Conservation (phyloP, 2,329 filamentous ascomycete species). For the Drechslerella coelobrocha region DNA sequence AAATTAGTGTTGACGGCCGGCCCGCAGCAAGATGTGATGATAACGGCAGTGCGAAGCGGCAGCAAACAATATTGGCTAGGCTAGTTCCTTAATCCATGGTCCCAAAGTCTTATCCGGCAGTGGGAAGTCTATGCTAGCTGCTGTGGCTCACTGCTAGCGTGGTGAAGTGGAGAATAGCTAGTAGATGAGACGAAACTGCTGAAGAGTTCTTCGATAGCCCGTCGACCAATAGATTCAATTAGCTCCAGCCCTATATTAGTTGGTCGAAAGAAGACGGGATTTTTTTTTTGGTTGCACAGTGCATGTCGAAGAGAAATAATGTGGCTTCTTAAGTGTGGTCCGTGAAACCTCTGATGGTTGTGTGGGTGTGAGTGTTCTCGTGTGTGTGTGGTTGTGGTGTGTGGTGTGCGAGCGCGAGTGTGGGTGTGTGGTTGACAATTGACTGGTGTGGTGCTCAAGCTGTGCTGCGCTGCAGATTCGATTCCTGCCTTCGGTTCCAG, state of each 20-base stretch:
- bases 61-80: background rate
- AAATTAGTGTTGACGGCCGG: constrained; percentile 3
- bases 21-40: background rate
- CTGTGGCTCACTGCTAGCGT: background rate
- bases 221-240: background rate
- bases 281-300: background rate
- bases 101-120: background rate
- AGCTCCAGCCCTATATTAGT: background rate
- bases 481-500: background rate
- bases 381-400: too few relatives aligned
- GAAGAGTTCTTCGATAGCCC: background rate
- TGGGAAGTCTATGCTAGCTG: too few relatives aligned
- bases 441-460: too few relatives aligned
- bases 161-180: background rate
- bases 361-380: too few relatives aligned
- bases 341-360: background rate
- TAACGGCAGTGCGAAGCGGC: background rate
- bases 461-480: too few relatives aligned
- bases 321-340: constrained; percentile 3
- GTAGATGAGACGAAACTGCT: background rate
- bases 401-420: too few relatives aligned
- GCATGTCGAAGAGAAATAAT: background rate
- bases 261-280: background rate
- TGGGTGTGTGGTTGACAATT: too few relatives aligned
- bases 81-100: background rate